Base-by-base conservation (phyloP, 202 grass and related monocot species). In the Panicum virgatum region DNA sequence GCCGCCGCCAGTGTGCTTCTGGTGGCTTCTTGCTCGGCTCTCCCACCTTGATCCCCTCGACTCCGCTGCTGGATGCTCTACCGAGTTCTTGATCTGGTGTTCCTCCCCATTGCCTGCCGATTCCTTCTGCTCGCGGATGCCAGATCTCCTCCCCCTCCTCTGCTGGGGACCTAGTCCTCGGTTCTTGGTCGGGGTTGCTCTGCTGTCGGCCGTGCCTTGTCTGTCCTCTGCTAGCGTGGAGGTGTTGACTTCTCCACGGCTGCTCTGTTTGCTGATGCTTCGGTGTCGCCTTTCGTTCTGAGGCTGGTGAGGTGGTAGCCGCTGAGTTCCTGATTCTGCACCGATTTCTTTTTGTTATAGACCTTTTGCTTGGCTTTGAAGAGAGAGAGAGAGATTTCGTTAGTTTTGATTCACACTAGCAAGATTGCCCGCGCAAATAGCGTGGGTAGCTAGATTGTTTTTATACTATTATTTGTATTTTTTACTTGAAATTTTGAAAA, bases 101-200 rank as follows among this genome's bases (percentile, higher is more conserved):
- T 42, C 30, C 66, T 74, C 50, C 1, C 23, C 60, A 80, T 52
- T 34, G 9, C n/a, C 5, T 16, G 4, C 25, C 3, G 67, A 52
- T 37, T 10, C 14, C 1, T 58, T 9, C 7, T 25, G 12, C 32
- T 46, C 25, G 23, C 3, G 12, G 62, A 8, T 38, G 12, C 40
- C 40, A 88, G 80, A 78, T 87, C 81, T 62, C 29, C 5, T 20
- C 15, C 5, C 14, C 15, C 53, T 9, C 20, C 47, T 78, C 9
- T 34, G 32, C 9, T 61, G 50, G 2, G 34, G 70, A 52, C 15
- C 37, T 43, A 2, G 9, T 20, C 36, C 36, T 54, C 42, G 51
- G 51, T 45, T 45, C 34, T 40, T 66, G 20, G 62, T 53, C 3
- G n/a, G 4, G 20, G 48, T 29, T 18, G 25, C 12, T 65, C 9